Base-by-base conservation (phyloP, 768 basidiomycete genomes). In the Mycena kentingensis region DNA sequence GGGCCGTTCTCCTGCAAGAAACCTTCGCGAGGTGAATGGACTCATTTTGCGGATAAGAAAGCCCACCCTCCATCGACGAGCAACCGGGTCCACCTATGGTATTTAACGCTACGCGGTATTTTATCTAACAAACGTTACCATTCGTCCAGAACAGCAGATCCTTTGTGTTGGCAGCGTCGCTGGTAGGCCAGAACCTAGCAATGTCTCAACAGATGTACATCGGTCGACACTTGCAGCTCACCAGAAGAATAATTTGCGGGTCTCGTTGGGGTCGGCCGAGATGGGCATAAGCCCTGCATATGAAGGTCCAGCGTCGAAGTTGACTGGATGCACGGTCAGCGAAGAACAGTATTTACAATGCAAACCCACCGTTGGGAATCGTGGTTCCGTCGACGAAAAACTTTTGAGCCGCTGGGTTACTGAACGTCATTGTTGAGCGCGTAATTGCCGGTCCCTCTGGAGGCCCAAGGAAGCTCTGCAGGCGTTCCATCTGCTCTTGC, bases 21-120 rank as follows among this genome's bases (percentile, higher is more conserved):
- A 5, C 84, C 86, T 65, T 85, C 80, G 5, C 87, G 73, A 15
- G 83, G n/a, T n/a, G n/a, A n/a, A n/a, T n/a, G n/a, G n/a, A n/a
- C n/a, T n/a, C n/a, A n/a, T n/a, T n/a, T n/a, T n/a, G n/a, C n/a
- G n/a, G n/a, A n/a, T n/a, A n/a, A n/a, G n/a, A n/a, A n/a, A n/a
- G n/a, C n/a, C n/a, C n/a, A n/a, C n/a, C n/a, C n/a, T n/a, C n/a
- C n/a, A n/a, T n/a, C n/a, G n/a, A n/a, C n/a, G n/a, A n/a, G 61
- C 86, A 87, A 8, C 87, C 86, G 3, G 87, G 86, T 10, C 86
- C 86, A 32, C 86, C 85, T 71, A n/a, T n/a, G n/a, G n/a, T n/a
- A n/a, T n/a, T n/a, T n/a, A n/a, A n/a, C n/a, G n/a, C n/a, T n/a
- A n/a, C n/a, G n/a, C n/a, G n/a, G n/a, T n/a, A n/a, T n/a, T n/a